These are phyloP conservation scores for Batrachochytrium dendrobatidis DNA, from an alignment of 371 early-diverging fungal species.

Conservation along the genomic window DNA sequence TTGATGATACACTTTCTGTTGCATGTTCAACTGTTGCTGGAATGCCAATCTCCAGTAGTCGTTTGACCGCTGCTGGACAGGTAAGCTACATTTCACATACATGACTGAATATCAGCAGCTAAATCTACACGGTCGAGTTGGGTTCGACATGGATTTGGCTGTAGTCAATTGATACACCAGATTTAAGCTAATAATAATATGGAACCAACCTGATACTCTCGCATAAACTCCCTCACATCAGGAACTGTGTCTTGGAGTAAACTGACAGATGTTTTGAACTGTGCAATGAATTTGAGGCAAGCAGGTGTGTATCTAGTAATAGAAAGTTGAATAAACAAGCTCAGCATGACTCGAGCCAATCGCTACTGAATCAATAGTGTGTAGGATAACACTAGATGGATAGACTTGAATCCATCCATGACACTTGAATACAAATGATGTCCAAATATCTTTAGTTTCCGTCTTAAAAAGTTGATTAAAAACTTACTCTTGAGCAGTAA, in stretches of 20 bases:
- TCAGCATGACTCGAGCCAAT: not conserved
- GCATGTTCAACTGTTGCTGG: conserved; percentile 87
- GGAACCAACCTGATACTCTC: conserved; percentile 62
- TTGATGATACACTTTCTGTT: conserved; percentile 34
- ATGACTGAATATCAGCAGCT: no score
- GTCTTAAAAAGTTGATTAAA: not conserved
- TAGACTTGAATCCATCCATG: not conserved
- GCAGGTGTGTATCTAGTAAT: conserved; percentile 73
- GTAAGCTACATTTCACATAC: no score
- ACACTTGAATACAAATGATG: not conserved
- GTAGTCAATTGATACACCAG: no score
- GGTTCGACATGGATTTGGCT: not conserved
- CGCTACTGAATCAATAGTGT: no score
- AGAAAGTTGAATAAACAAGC: not conserved
- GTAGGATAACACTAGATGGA: not conserved
- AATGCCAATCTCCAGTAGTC: conserved; percentile 73
- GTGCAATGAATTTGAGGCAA: conserved; percentile 82
- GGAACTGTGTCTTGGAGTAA: conserved; percentile 60
- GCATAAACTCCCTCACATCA: conserved; percentile 70
- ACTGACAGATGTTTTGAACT: conserved; percentile 85
- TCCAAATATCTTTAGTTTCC: not conserved
- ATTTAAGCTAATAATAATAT: no score
- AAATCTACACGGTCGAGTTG: no score
- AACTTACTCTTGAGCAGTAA: conserved; percentile 68
- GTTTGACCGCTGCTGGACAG: conserved; percentile 75